phyloP scores from a whole-genome alignment of 129 eudicot species.

The Dittrichia graveolens region DNA sequence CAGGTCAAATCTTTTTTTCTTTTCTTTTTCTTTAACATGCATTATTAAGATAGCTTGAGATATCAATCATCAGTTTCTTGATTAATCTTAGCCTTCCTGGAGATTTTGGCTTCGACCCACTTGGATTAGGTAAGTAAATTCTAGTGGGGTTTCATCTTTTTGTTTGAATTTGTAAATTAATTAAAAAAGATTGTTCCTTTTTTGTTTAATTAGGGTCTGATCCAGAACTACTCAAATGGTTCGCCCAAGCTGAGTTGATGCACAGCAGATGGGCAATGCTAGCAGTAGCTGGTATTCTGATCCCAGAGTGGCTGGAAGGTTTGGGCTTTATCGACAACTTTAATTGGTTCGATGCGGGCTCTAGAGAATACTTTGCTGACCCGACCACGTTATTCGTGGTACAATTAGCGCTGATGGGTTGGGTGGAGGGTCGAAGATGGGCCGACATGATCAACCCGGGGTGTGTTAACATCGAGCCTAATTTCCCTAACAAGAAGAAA shows the following conservation, averaged over 20 bases:
- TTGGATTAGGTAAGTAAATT: slow-evolving; percentile 68
- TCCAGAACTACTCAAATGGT: slow-evolving; percentile 82
- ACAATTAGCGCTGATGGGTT: slow-evolving; percentile 80
- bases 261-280: slow-evolving; percentile 98
- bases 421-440: slow-evolving; percentile 99
- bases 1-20: slow-evolving; percentile 44
- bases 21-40: neutral
- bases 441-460: slow-evolving; percentile 86
- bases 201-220: slow-evolving; percentile 57
- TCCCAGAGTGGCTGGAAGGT: slow-evolving; percentile 81
- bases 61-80: slow-evolving; percentile 7
- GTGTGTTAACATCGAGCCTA: slow-evolving; percentile 77
- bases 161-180: neutral
- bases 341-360: slow-evolving; percentile 82
- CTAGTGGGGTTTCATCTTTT: neutral
- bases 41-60: neutral
- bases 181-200: slow-evolving; percentile 1
- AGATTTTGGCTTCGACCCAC: slow-evolving; percentile 96
- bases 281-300: slow-evolving; percentile 84
- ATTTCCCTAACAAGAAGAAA: slow-evolving; percentile 56
- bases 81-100: slow-evolving; percentile 74
- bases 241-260: slow-evolving; percentile 91
- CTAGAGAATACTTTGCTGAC: slow-evolving; percentile 79
- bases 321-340: slow-evolving; percentile 64
- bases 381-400: slow-evolving; percentile 76